Base-by-base conservation (phyloP, 768 basidiomycete genomes). In the Lanmaoa pseudosensibilis region DNA sequence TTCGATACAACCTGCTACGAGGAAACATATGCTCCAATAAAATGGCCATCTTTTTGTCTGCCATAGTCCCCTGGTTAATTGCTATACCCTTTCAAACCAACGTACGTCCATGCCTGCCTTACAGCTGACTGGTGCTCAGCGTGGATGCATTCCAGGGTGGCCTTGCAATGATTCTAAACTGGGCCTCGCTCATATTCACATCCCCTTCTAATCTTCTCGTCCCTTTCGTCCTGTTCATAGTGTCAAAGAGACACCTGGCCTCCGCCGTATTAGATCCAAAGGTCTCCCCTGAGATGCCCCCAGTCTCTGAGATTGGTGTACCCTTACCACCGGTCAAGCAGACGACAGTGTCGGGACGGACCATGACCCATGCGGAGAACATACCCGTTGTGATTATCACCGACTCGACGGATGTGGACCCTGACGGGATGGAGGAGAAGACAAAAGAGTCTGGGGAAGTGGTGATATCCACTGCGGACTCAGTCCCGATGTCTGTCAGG, bases 81-180 rank as follows among this genome's bases (percentile, higher is more conserved):
- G 50, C 57, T 18, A 65, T 67, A 62, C 65, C 65, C 23, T 62
- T 67, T 45, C 65, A 67, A 50, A 67, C 66, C 27, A 62, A 62
- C 8, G 65, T 65, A 49, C 44, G 66, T 57, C 18, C 11, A 16
- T 15, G 4, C 25, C 23, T 21, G 3, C 21, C 23, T 40, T 19
- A 2, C 4, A 4, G 7, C n/a, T n/a, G 11, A 37, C 46, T 34
- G 37, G 27, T 45, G 10, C 50, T 50, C 23, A 56, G 27, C 18
- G 21, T 36, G 4, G 27, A 5, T 21, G 8, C 2, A 12, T 45
- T 39, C 19, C 40, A 66, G 65, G 57, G 37, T 33, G 61, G 59
- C 41, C 44, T 66, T 11, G 23, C 54, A 15, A 53, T 38, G 2
- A 65, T 67, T 50, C 41, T 67, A 12, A 67, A 66, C 11, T 67